A percentile compares a stretch with the other conserved stretches of the same genome.
phyloP scores from a whole-genome alignment of 805 yeast species.

The Candida dendrica region DNA sequence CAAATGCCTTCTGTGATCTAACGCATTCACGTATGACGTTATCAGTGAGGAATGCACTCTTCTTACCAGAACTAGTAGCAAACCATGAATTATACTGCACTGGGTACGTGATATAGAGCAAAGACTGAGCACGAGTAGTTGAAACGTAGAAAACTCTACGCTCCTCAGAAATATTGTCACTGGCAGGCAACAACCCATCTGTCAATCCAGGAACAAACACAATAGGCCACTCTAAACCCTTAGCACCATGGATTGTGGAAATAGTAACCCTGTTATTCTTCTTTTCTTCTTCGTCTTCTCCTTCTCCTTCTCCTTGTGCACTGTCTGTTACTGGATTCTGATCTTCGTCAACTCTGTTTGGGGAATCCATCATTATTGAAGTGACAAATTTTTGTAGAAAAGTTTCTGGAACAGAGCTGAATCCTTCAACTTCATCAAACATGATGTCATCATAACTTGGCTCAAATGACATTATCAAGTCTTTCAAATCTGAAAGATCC shows the following conservation, averaged over 20 bases:
- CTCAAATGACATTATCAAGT: slow-evolving; percentile 27
- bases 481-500: slow-evolving; percentile 34
- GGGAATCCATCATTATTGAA: slow-evolving; percentile 28
- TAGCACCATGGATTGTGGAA: slow-evolving; percentile 87
- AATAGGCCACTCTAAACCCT: slow-evolving; percentile 93
- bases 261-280: slow-evolving; percentile 35
- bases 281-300: slow-evolving; percentile 19
- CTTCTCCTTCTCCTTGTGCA: too few relatives aligned
- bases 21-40: too few relatives aligned
- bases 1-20: too few relatives aligned
- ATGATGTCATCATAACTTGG: slow-evolving; percentile 22
- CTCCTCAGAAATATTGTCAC: slow-evolving; percentile 56
- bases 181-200: slow-evolving; percentile 63
- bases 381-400: slow-evolving; percentile 26
- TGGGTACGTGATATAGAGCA: slow-evolving; percentile 30
- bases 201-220: slow-evolving; percentile 74
- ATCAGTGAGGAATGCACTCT: slow-evolving; percentile 7
- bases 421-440: slow-evolving; percentile 5
- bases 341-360: too few relatives aligned
- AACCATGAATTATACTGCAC: slow-evolving; percentile 4
- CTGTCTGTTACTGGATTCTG: too few relatives aligned
- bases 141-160: slow-evolving; percentile 85
- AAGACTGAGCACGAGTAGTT: slow-evolving; percentile 67
- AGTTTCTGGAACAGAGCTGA: slow-evolving; percentile 4
- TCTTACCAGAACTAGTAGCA: slow-evolving; percentile 19